Base-by-base conservation (phyloP, 805 yeast species). In the Candida silvatica region DNA sequence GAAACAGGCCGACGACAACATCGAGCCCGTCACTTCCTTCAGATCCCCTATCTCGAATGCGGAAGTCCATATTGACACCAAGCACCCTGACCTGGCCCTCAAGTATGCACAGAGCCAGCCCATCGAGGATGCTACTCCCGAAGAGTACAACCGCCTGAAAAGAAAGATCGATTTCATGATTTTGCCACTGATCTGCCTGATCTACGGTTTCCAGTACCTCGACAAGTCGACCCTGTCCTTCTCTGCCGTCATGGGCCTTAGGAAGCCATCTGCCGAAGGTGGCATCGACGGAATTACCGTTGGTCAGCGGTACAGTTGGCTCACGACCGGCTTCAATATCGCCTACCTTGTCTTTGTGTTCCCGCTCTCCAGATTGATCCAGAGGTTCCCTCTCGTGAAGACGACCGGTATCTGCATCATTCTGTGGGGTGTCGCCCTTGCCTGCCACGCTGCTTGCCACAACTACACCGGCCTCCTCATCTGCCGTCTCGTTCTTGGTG, bases 341-440 rank as follows among this genome's bases (percentile, higher is more conserved):
- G 73, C 72, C 14, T 72, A 70, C 45, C 46, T 74, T 39, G 18
- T 11, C 8, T 8, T 14, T 7, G 18, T 14, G 16, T 29, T 8
- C 14, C 32, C 32, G 16, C 18, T 8, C 18, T 8, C 7, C 32
- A 29, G 32, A 29, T 15, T n/a, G n/a, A n/a, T 22, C 12, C 24
- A 22, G 12, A 58, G 45, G 29, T 47, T 53, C 17, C 66, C 67
- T 3, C 50, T 61, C 29, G 52, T 55, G 6, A 61, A 56, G 36
- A 59, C 59, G 20, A 50, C 71, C 29, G 44, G 61, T 3, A 42
- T 42, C 11, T 49, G 64, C 39, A 54, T 66, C 16, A 44, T 62
- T n/a, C 22, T 59, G 9, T 74, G 80, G 80, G 61, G 71, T 1
- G 35, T 67, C n/a, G 46, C 68, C n/a, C 58, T 68, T n/a, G 63